Evolutionary conservation across 805 yeast genomes (phyloP).

Genomic region (Ogataea siamensis): DNA sequence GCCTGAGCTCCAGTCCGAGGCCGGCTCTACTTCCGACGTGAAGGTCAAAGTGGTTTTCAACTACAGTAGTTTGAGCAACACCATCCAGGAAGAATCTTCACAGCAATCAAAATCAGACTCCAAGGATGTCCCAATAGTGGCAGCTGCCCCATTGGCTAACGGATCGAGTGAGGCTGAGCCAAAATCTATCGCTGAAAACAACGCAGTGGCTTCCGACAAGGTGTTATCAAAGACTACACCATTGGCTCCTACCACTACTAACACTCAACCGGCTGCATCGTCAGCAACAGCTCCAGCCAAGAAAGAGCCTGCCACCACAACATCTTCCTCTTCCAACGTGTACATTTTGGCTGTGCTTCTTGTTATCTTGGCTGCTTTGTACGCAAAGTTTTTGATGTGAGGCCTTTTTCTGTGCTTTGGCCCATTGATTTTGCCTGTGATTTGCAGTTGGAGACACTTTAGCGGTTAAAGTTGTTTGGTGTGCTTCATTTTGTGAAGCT

Average conservation of each 20-base stretch:
- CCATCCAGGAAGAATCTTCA: conserved; percentile 34
- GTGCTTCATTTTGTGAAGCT: conserved; percentile 5
- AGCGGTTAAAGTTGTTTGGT: conserved; percentile 3
- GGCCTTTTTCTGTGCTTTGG: conserved; percentile 1
- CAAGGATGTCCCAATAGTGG: conserved; percentile 16
- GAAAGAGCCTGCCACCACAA: conserved; percentile 2
- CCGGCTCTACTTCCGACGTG: conserved; percentile 27
- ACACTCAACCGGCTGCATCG: conserved; percentile 3
- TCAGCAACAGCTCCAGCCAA: conserved; percentile 5
- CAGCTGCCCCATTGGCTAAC: conserved; percentile 15
- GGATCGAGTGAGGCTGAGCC: conserved; percentile 8
- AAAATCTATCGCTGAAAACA: conserved; percentile 3
- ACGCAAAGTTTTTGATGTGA: conserved; percentile 19
- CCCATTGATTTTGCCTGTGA: conserved; percentile 1
- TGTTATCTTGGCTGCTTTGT: conserved; percentile 22
- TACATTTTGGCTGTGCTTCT: conserved; percentile 22
- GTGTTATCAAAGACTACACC: conserved; percentile 7
- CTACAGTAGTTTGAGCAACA: conserved; percentile 29
- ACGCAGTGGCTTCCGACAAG: background rate
- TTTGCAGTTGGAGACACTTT: background rate
- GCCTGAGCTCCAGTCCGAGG: conserved; percentile 68
- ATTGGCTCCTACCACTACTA: conserved; percentile 12
- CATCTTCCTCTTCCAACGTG: conserved; percentile 11
- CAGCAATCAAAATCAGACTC: conserved; percentile 21
- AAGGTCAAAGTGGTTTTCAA: conserved; percentile 34